Percentiles rank a stretch among this genome's conserved stretches.
Conservation (phyloP, 192 early-diverging fungal genomes). For the Coemansia sp. region DNA sequence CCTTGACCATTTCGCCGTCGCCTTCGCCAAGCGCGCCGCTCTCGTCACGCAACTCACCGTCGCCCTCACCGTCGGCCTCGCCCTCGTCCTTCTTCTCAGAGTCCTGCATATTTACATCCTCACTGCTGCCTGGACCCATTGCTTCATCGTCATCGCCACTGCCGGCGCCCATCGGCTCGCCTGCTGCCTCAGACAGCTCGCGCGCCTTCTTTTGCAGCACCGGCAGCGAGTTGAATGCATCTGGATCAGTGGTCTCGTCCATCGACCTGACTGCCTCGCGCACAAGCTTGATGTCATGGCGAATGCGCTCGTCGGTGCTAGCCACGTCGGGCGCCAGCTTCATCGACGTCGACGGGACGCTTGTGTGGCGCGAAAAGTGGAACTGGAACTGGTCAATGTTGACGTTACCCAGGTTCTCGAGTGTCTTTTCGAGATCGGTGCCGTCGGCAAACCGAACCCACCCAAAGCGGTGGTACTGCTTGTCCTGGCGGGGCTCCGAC, state of each 20-base stretch:
- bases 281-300: slow-evolving; percentile 72
- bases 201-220: slow-evolving; percentile 36
- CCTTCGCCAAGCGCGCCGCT: not conserved
- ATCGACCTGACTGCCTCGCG: slow-evolving; percentile 50
- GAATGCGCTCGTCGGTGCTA: slow-evolving; percentile 67
- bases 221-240: slow-evolving; percentile 37
- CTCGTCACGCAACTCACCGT: slow-evolving; percentile 2
- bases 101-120: slow-evolving; percentile 26
- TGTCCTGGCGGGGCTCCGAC: slow-evolving; percentile 81
- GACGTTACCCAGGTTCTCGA: slow-evolving; percentile 63
- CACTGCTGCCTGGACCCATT: not conserved
- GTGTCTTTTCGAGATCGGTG: slow-evolving; percentile 76
- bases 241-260: slow-evolving; percentile 40
- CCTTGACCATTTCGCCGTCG: slow-evolving; percentile 12
- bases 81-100: slow-evolving; percentile 16
- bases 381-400: slow-evolving; percentile 58
- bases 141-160: slow-evolving; percentile 5
- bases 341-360: slow-evolving; percentile 27
- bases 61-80: slow-evolving; percentile 4
- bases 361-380: slow-evolving; percentile 54
- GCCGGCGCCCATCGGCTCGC: slow-evolving; percentile 19
- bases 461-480: slow-evolving; percentile 85
- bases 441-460: slow-evolving; percentile 90
- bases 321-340: slow-evolving; percentile 73
- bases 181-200: slow-evolving; percentile 32